Conservation (phyloP, 2,329 filamentous ascomycete species). For the Alternaria brassicae region DNA sequence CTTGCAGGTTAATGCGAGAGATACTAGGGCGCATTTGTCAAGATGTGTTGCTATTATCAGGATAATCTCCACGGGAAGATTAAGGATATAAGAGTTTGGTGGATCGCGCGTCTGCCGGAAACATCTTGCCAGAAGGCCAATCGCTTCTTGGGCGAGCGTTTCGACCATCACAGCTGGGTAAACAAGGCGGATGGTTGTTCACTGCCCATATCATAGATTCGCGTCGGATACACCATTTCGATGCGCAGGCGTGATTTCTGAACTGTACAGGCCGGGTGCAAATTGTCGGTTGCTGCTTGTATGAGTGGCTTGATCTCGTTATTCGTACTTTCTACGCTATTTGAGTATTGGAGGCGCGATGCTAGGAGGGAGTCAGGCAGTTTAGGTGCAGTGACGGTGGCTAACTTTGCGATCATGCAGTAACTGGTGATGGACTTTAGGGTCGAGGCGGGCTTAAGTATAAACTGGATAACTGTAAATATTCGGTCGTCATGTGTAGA, state of each 20-base stretch:
- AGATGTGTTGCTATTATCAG: slow-evolving; percentile 26
- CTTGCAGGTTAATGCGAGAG: slow-evolving; percentile 27
- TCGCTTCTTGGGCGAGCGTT: not conserved
- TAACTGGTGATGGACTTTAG: no score
- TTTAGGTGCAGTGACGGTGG: no score
- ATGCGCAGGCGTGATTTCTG: not conserved
- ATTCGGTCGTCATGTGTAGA: not conserved
- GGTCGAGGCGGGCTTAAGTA: not conserved
- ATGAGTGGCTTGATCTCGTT: no score
- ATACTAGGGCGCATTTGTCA: slow-evolving; percentile 8
- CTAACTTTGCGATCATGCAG: not conserved
- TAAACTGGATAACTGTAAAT: not conserved
- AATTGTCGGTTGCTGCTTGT: no score
- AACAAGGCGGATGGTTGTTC: not conserved
- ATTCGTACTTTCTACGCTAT: no score
- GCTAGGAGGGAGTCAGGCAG: no score
- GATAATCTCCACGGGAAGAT: slow-evolving; percentile 27
- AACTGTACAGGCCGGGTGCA: no score
- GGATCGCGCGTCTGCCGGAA: slow-evolving; percentile 6
- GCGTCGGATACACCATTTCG: not conserved
- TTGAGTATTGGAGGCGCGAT: no score
- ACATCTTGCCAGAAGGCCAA: slow-evolving; percentile 4
- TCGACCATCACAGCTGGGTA: not conserved
- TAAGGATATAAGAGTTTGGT: slow-evolving; percentile 13
- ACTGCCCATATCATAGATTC: not conserved